These are phyloP conservation scores for Ogataea methanolica DNA, from an alignment of 805 yeast species.

Conservation along the genomic window DNA sequence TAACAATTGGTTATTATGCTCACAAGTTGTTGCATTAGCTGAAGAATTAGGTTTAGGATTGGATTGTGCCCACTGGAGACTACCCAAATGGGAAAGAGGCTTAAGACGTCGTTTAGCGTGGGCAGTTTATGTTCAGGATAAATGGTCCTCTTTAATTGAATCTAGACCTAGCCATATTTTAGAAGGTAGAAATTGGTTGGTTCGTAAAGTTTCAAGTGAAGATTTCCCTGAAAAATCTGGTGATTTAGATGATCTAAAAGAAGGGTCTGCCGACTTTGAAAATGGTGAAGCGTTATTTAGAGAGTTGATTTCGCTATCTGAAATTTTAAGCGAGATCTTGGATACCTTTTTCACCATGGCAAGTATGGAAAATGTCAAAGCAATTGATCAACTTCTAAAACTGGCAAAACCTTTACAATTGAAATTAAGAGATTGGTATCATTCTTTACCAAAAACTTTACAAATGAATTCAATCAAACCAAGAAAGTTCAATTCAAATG, in stretches of 20 bases:
- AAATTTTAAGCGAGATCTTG: conserved; percentile 66
- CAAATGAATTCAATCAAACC: conserved; percentile 61
- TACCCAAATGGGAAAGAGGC: conserved; percentile 95
- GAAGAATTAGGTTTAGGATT: conserved; percentile 89
- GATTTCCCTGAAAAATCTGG: conserved; percentile 72
- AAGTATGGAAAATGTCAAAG: conserved; percentile 51
- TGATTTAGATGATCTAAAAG: conserved; percentile 32
- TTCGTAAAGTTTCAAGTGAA: conserved; percentile 58
- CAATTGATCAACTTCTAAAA: conserved; percentile 64
- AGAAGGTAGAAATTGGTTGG: conserved; percentile 74
- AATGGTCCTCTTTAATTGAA: conserved; percentile 81
- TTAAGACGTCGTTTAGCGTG: conserved; percentile 84
- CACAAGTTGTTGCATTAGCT: conserved; percentile 81
- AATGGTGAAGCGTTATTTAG: conserved; percentile 67
- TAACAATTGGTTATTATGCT: conserved; percentile 80
- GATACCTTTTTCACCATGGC: conserved; percentile 67
- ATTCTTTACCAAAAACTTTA: conserved; percentile 56
- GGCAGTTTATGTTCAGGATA: conserved; percentile 92
- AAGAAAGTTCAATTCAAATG: conserved; percentile 65
- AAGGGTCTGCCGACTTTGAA: conserved; percentile 64
- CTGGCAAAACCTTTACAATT: conserved; percentile 80
- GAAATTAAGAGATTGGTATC: conserved; percentile 71
- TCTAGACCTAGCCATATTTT: conserved; percentile 81
- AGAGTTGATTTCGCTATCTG: conserved; percentile 60
- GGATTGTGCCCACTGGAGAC: conserved; percentile 87